Evolutionary conservation across 2,329 filamentous ascomycete genomes (phyloP).

Genomic region (Ascochyta clinopodiicola): DNA sequence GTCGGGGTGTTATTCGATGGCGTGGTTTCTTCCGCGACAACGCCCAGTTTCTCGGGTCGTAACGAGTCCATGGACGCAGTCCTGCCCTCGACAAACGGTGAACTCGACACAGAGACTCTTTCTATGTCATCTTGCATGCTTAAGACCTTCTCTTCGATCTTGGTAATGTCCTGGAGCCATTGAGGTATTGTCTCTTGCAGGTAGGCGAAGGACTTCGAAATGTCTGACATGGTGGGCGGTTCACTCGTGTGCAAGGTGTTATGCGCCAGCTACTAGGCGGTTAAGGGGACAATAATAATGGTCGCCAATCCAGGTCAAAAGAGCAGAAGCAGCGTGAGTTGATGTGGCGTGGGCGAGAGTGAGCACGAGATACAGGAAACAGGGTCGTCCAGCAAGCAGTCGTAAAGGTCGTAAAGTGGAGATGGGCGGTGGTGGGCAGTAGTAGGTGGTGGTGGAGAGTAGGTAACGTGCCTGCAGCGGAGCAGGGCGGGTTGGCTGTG

Average conservation of each 20-base stretch:
- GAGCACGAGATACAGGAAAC: conserved; percentile 1
- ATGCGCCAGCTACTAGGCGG: background rate
- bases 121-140: conserved; percentile 44
- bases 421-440: conserved; percentile 14
- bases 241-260: background rate
- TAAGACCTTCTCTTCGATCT: conserved; percentile 41
- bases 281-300: conserved; percentile 2
- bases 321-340: background rate
- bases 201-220: conserved; percentile 46
- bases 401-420: conserved; percentile 14
- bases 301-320: background rate
- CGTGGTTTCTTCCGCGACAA: conserved; percentile 28
- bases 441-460: conserved; percentile 12
- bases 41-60: conserved; percentile 32
- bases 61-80: conserved; percentile 50
- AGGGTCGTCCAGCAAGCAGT: conserved; percentile 27
- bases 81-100: conserved; percentile 38
- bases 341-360: conserved; percentile 7
- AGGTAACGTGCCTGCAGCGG: conserved; percentile 18
- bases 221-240: conserved; percentile 45
- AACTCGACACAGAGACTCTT: conserved; percentile 34
- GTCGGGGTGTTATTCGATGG: conserved; percentile 22
- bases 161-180: conserved; percentile 46
- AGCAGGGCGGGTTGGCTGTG: conserved; percentile 15
- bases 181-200: conserved; percentile 48